A percentile compares a stretch with the other conserved stretches of the same genome.
phyloP scores from a whole-genome alignment of 371 early-diverging fungal species.

The Dinochytrium kinnereticum region DNA sequence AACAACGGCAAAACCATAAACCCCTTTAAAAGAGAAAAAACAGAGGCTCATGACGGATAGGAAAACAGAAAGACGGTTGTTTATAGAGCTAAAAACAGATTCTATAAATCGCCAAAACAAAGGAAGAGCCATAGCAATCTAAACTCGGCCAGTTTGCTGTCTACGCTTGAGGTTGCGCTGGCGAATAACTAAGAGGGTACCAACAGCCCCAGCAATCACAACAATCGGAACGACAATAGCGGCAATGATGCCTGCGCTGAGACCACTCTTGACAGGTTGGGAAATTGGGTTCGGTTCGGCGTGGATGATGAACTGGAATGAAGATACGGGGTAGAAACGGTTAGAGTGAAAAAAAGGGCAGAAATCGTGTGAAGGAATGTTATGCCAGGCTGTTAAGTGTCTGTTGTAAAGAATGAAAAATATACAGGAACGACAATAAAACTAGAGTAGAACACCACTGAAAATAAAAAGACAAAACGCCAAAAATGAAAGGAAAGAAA shows the following conservation, averaged over 20 bases:
- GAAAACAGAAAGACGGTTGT: neutral
- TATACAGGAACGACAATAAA: neutral
- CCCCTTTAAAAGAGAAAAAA: too few species aligned
- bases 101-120: neutral
- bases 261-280: neutral
- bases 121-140: neutral
- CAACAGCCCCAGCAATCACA: neutral
- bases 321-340: too few species aligned
- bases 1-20: too few species aligned
- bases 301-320: neutral
- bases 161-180: neutral
- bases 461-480: neutral
- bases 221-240: constrained; percentile 7
- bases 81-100: neutral
- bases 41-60: neutral
- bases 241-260: neutral
- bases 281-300: neutral
- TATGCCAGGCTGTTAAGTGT: too few species aligned
- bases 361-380: too few species aligned
- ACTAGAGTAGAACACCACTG: neutral
- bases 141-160: constrained; percentile 4
- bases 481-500: neutral
- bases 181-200: neutral
- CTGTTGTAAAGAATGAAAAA: too few species aligned
- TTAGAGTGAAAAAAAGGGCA: too few species aligned